Conservation (phyloP, 164 flowering plant genomes). For the Macadamia integrifolia region DNA sequence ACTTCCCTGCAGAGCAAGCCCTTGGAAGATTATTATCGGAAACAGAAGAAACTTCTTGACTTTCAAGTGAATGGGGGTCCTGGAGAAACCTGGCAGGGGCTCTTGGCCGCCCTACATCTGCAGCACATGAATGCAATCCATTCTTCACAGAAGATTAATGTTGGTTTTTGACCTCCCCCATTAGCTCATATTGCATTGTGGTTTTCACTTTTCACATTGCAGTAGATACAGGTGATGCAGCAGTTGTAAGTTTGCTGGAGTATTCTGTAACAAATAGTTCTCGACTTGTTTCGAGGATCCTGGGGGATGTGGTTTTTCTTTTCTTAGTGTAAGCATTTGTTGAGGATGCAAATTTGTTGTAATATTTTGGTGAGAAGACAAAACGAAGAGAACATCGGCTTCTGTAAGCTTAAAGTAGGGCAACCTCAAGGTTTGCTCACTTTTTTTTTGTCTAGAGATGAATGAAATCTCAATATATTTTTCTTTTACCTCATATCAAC, state of each 20-base stretch:
- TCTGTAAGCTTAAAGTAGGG: background rate
- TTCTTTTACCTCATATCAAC: background rate
- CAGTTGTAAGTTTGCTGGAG: background rate
- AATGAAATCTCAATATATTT: background rate
- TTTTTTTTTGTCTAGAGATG: background rate
- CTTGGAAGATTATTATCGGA: conserved; percentile 82
- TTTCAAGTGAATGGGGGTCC: conserved; percentile 60
- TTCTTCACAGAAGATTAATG: conserved; percentile 21
- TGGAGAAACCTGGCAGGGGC: conserved; percentile 87
- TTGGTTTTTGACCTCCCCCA: background rate
- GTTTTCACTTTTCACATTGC: conserved; percentile 2
- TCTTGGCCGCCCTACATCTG: conserved; percentile 76
- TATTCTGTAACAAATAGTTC: background rate
- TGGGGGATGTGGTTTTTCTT: background rate
- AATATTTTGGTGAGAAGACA: conserved; percentile 4
- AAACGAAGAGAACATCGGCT: conserved; percentile 1
- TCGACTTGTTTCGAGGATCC: conserved; percentile 6
- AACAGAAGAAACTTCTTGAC: conserved; percentile 77
- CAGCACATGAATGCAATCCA: conserved; percentile 33
- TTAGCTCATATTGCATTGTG: background rate
- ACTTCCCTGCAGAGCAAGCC: conserved; percentile 46
- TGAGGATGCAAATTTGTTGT: conserved; percentile 5
- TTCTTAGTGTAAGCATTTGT: background rate
- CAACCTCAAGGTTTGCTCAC: background rate
- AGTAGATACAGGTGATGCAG: conserved; percentile 2